A percentile compares a stretch with the other conserved stretches of the same genome.
These are phyloP conservation scores for Fusarium brevicatenulatum DNA, from an alignment of 2,329 filamentous ascomycete species.

Conservation along the genomic window DNA sequence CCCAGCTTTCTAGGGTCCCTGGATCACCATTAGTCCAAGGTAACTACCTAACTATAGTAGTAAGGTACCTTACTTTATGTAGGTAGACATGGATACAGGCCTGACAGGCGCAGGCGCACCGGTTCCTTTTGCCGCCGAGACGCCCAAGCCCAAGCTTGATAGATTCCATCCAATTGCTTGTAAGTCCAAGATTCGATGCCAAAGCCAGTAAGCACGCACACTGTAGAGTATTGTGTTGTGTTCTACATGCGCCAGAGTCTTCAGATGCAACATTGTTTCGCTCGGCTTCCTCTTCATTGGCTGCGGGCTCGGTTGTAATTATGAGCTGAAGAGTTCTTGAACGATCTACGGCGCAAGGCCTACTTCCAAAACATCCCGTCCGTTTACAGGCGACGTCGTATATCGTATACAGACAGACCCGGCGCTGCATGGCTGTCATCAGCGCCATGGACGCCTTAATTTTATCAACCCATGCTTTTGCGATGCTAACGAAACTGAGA, in stretches of 20 bases:
- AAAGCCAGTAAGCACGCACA: background rate
- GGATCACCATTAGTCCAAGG: background rate
- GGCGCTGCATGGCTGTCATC: background rate
- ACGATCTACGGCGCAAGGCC: constrained; percentile 58
- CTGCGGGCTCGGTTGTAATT: background rate
- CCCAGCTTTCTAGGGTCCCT: constrained; percentile 33
- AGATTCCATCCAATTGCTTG: background rate
- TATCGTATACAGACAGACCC: background rate
- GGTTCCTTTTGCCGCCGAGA: constrained; percentile 31
- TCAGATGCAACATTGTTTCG: background rate
- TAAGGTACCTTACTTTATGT: no score
- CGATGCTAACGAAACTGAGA: constrained; percentile 71
- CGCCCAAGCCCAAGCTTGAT: constrained; percentile 2
- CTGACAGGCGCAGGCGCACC: constrained; percentile 37
- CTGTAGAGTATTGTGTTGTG: background rate
- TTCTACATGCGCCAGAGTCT: background rate
- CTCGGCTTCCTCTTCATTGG: background rate
- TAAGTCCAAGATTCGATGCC: background rate
- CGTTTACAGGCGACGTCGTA: background rate
- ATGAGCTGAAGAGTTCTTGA: constrained; percentile 43
- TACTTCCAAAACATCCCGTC: background rate
- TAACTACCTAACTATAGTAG: background rate
- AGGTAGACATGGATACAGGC: background rate
- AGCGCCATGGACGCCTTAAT: background rate
- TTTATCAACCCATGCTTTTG: constrained; percentile 65